Conservation (phyloP, 2,329 filamentous ascomycete species). For the Teratosphaeriaceae sp. region DNA sequence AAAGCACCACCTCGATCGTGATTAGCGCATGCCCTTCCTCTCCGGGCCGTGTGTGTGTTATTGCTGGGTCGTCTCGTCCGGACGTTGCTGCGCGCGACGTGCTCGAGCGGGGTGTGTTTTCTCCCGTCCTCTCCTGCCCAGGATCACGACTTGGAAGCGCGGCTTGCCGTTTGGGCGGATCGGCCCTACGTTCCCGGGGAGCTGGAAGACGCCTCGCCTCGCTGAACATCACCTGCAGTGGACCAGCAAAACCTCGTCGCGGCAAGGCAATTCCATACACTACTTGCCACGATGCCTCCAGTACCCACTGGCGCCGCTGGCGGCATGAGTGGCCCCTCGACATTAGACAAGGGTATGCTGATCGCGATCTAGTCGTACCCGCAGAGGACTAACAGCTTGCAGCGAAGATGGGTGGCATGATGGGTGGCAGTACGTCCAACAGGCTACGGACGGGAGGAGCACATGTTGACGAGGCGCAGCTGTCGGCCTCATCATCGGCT, state of each 20-base stretch:
- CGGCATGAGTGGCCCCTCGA: conserved; percentile 51
- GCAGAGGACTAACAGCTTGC: conserved; percentile 18
- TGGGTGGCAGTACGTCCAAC: conserved; percentile 80
- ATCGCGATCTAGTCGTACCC: conserved; percentile 19
- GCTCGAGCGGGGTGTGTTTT: too few relatives aligned
- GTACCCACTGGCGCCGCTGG: conserved; percentile 22
- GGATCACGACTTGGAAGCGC: too few relatives aligned
- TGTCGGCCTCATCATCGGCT: conserved; percentile 93
- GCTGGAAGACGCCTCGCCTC: too few relatives aligned
- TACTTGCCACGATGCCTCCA: conserved; percentile 27
- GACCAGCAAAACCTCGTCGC: too few relatives aligned
- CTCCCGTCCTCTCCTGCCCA: too few relatives aligned
- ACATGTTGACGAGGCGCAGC: conserved; percentile 46
- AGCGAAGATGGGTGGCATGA: conserved; percentile 99
- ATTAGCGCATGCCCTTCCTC: not conserved
- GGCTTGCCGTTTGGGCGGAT: too few relatives aligned
- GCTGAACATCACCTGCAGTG: too few relatives aligned
- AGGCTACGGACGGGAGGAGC: not conserved
- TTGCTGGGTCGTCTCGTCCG: too few relatives aligned
- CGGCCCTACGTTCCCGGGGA: too few relatives aligned
- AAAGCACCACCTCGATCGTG: not conserved
- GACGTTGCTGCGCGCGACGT: too few relatives aligned
- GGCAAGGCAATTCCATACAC: too few relatives aligned
- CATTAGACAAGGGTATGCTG: conserved; percentile 60
- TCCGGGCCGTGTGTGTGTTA: too few relatives aligned